A percentile compares a stretch with the other conserved stretches of the same genome.
Conservation (phyloP, 331 rosid genomes). For the Phaseolus coccineus region DNA sequence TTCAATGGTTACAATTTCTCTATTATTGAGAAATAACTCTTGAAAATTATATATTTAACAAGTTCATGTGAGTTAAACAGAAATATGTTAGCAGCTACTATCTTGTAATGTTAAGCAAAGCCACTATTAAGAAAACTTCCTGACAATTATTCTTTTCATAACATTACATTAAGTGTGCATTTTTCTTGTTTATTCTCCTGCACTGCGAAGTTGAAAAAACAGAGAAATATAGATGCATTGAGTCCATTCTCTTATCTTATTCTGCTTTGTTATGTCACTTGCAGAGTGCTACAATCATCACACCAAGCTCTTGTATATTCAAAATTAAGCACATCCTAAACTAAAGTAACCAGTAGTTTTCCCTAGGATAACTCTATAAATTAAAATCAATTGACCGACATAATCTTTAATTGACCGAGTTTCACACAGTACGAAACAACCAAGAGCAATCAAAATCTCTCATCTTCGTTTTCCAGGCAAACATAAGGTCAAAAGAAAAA, state of each 20-base stretch:
- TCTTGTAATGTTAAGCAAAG: slow-evolving; percentile 1
- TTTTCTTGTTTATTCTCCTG: slow-evolving; percentile 32
- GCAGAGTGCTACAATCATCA: not conserved
- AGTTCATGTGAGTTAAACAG: not conserved
- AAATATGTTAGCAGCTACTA: slow-evolving; percentile 1
- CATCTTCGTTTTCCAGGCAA: slow-evolving; percentile 14
- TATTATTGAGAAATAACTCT: slow-evolving; percentile 5
- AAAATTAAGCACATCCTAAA: slow-evolving; percentile 29
- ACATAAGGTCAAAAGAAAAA: slow-evolving; percentile 30
- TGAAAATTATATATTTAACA: not conserved
- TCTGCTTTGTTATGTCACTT: slow-evolving; percentile 21
- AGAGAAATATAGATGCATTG: slow-evolving; percentile 18
- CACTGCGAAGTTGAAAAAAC: slow-evolving; percentile 22
- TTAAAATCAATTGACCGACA: not conserved
- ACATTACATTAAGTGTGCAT: not conserved
- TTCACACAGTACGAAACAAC: slow-evolving; percentile 21
- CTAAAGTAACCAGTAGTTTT: not conserved
- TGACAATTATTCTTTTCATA: slow-evolving; percentile 4
- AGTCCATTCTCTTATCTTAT: slow-evolving; percentile 6
- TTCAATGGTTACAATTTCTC: slow-evolving; percentile 4
- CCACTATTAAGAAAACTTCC: not conserved
- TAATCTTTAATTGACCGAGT: not conserved
- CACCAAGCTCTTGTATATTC: not conserved
- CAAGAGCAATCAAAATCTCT: slow-evolving; percentile 4
- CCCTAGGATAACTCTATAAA: not conserved